Evolutionary conservation across 2,329 filamentous ascomycete species (phyloP).

Genomic region (Sclerotiophoma versabilis): DNA sequence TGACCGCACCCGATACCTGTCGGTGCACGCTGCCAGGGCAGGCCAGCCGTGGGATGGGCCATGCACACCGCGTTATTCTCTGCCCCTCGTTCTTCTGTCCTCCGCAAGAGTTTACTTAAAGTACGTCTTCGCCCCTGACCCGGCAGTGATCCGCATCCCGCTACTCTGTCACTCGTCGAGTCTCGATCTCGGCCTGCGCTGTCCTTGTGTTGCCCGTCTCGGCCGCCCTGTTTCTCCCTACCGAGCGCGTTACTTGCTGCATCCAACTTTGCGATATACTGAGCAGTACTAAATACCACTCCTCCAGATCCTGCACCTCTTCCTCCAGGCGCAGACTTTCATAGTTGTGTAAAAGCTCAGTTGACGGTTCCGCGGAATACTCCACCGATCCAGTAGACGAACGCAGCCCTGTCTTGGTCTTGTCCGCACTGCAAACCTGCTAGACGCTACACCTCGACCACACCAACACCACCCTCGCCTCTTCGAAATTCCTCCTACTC

Average conservation of each 20-base stretch:
- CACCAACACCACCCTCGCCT: conserved; percentile 26
- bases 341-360: conserved; percentile 13
- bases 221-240: conserved; percentile 27
- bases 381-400: conserved; percentile 30
- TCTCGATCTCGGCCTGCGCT: conserved; percentile 21
- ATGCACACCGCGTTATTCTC: conserved; percentile 15
- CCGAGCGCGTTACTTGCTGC: conserved; percentile 27
- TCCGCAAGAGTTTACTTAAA: conserved; percentile 20
- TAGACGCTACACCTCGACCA: conserved; percentile 25
- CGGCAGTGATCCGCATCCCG: conserved; percentile 37
- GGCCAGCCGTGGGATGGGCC: conserved; percentile 6
- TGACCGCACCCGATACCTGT: conserved; percentile 1
- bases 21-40: conserved; percentile 18
- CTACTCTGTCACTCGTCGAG: conserved; percentile 25
- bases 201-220: conserved; percentile 27
- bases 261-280: conserved; percentile 7
- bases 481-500: conserved; percentile 20
- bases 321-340: conserved; percentile 7
- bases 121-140: conserved; percentile 25
- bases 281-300: conserved; percentile 3
- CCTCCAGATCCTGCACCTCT: conserved; percentile 4
- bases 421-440: conserved; percentile 37
- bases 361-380: conserved; percentile 22
- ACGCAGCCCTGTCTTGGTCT: conserved; percentile 26
- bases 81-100: conserved; percentile 21